Evolutionary conservation across 2,329 filamentous ascomycete genomes (phyloP), one percentile per base, ranked within the genome.

Genomic region (Myrmaecium sp.): DNA sequence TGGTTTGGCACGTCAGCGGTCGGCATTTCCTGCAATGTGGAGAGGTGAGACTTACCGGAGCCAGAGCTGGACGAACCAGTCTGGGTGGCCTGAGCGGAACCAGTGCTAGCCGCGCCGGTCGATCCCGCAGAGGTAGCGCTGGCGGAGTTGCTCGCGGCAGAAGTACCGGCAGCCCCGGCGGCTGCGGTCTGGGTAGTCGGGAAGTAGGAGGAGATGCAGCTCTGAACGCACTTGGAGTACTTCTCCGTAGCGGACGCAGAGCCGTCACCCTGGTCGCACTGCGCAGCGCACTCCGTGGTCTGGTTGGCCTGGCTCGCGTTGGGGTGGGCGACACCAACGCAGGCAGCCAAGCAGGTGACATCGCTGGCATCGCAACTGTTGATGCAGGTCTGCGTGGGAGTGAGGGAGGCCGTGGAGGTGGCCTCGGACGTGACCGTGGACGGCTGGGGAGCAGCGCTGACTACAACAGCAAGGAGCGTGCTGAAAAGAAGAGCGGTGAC

Each of bases 251-350:
- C 61, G 8, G 42, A 44, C 3, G 53, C 42, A 16, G 56, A 51
- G 23, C 63, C 62, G 34, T 55, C 52, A 29, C 64, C 64, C 51
- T 67, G 61, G 30, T 60, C 55, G 43, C 64, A 69, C 28, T 56
- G 50, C 23, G 52, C 52, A 24, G 60, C 62, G 38, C 64, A 69
- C 25, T 53, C 45, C 40, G 52, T 64, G 42, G 62, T 66, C 31
- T 55, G 51, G 38, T 62, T 56, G 38, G 52, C 59, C 44, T 62
- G 54, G 25, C 42, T 40, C n/a, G 55, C 50, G 42, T 57, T 58
- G 34, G 64, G 64, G 43, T 58, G 64, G 17, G 64, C 63, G 20
- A 59, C 56, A 19, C 57, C 50, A 36, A 59, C 49, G 48, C 64
- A 69, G 9, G 46, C 40, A 19, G 64, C 64, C 35, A 54, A 44